phyloP scores from a whole-genome alignment of 139 green algal species.

The Tetradesmus lagerheimii region DNA sequence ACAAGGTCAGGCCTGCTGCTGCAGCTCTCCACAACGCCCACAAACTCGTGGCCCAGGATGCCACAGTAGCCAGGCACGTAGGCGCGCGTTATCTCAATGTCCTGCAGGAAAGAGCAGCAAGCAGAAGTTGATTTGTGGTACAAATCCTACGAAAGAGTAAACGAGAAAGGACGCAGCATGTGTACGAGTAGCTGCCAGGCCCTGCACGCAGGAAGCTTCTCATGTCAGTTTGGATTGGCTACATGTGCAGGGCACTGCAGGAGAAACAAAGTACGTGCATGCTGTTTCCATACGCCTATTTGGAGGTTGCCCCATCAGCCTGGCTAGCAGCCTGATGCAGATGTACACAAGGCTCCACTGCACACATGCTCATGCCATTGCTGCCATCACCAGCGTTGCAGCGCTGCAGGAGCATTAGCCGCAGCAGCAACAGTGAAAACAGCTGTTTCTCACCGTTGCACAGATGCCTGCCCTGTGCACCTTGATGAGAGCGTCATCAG shows the following conservation, averaged over 20 bases:
- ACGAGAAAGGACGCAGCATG: no score
- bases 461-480: constrained; percentile 68
- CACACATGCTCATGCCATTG: background rate
- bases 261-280: no score
- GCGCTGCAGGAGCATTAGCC: background rate
- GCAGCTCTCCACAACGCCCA: constrained; percentile 63
- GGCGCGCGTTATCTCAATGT: constrained; percentile 79
- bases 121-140: background rate
- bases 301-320: no score
- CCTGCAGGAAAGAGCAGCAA: constrained; percentile 48
- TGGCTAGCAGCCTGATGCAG: no score
- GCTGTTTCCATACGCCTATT: no score
- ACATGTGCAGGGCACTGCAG: no score
- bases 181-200: background rate
- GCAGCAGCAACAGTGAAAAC: background rate
- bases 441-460: constrained; percentile 53
- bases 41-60: constrained; percentile 81
- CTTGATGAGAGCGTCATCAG: constrained; percentile 58
- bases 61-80: constrained; percentile 78
- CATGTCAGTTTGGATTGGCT: background rate
- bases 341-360: background rate
- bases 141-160: no score
- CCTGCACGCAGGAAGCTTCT: background rate
- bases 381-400: background rate
- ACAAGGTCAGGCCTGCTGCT: constrained; percentile 45